phyloP scores from a whole-genome alignment of 805 yeast genomes.

The Helenozyma baotianmanensis region DNA sequence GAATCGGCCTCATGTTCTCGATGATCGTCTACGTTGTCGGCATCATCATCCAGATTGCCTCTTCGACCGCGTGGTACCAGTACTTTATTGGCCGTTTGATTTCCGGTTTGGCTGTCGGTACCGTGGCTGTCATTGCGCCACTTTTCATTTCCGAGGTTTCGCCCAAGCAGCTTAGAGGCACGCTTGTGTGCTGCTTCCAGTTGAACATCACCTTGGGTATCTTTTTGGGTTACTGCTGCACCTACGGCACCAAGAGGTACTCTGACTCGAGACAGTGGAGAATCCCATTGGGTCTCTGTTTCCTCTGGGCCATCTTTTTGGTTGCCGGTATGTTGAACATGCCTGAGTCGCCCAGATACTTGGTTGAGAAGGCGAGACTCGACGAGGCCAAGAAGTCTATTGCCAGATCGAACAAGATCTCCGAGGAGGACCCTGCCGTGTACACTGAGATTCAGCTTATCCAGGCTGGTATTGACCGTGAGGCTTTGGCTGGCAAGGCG shows the following conservation, averaged over 20 bases:
- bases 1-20: conserved; percentile 48
- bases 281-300: conserved; percentile 53
- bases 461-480: conserved; percentile 58
- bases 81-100: conserved; percentile 53
- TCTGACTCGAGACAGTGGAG: conserved; percentile 57
- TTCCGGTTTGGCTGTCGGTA: conserved; percentile 68
- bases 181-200: conserved; percentile 65
- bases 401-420: conserved; percentile 53
- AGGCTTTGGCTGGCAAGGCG: conserved; percentile 60
- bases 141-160: conserved; percentile 64
- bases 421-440: conserved; percentile 50
- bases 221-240: conserved; percentile 63
- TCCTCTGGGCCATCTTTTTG: conserved; percentile 45
- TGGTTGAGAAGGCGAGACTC: conserved; percentile 44
- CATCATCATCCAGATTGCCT: conserved; percentile 54
- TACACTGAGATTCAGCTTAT: conserved; percentile 49
- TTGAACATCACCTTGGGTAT: conserved; percentile 68
- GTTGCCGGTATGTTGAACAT: conserved; percentile 48
- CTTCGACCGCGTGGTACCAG: conserved; percentile 55
- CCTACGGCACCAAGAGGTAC: conserved; percentile 56
- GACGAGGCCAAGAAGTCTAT: conserved; percentile 53
- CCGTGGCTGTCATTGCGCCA: conserved; percentile 64
- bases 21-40: conserved; percentile 58
- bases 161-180: conserved; percentile 67
- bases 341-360: conserved; percentile 69